Evolutionary conservation across 495 filamentous ascomycete species (phyloP).

Genomic region (Arthonia radiata): DNA sequence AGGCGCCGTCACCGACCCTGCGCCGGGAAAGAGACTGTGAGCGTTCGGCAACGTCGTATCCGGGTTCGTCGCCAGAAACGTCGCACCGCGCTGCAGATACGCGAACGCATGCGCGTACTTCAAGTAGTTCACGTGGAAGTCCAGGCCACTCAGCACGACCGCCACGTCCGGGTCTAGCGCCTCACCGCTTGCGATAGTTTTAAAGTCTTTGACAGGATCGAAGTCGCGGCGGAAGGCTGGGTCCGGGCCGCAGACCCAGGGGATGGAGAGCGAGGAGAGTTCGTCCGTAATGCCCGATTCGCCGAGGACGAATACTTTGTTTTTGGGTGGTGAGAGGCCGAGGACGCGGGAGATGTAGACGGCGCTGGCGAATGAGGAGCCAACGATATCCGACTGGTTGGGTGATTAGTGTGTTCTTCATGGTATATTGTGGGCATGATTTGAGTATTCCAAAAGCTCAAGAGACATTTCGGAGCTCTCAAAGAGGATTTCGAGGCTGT

Average conservation of each 20-base stretch:
- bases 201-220: conserved; percentile 53
- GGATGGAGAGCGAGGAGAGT: conserved; percentile 46
- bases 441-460: too few relatives aligned
- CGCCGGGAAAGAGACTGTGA: conserved; percentile 68
- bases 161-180: conserved; percentile 68
- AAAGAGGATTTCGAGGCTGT: too few relatives aligned
- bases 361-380: conserved; percentile 78
- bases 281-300: conserved; percentile 83
- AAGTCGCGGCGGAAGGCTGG: conserved; percentile 51
- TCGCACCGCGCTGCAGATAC: conserved; percentile 59
- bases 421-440: too few relatives aligned
- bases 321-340: conserved; percentile 44
- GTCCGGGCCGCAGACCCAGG: conserved; percentile 76
- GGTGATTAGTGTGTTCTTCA: too few relatives aligned
- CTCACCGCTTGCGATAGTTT: conserved; percentile 42
- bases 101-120: conserved; percentile 67
- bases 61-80: conserved; percentile 81
- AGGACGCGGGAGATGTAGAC: conserved; percentile 93
- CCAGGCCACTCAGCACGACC: conserved; percentile 67
- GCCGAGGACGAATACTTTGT: conserved; percentile 83
- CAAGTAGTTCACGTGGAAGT: conserved; percentile 84
- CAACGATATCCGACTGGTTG: conserved; percentile 95
- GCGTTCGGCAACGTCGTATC: conserved; percentile 69
- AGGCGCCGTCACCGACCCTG: conserved; percentile 59
- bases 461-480: too few relatives aligned